Conservation (phyloP, 768 basidiomycete genomes). For the Amanita phalloides region DNA sequence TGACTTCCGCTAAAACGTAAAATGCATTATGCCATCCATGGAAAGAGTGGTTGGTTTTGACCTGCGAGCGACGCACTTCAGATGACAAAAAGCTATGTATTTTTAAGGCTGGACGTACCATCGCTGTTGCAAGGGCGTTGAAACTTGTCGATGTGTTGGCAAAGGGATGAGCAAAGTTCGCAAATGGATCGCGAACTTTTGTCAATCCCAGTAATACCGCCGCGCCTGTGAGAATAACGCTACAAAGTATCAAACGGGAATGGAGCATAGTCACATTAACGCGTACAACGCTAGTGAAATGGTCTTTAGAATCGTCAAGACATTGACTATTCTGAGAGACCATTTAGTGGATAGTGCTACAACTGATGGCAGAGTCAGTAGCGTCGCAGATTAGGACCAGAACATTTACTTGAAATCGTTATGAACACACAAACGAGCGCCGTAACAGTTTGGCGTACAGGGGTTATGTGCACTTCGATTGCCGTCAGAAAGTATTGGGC, state of each 20-base stretch:
- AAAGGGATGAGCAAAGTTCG: constrained; percentile 47
- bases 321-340: constrained; percentile 21
- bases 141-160: constrained; percentile 33
- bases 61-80: constrained; percentile 12
- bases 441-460: constrained; percentile 15
- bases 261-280: background rate
- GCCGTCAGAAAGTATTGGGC: constrained; percentile 26
- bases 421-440: constrained; percentile 16
- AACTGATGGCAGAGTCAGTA: constrained; percentile 9
- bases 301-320: constrained; percentile 20
- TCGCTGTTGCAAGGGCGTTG: constrained; percentile 29
- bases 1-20: constrained; percentile 35
- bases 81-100: background rate
- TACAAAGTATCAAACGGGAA: constrained; percentile 4
- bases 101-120: constrained; percentile 11
- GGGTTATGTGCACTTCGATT: constrained; percentile 19
- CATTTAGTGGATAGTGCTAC: constrained; percentile 25
- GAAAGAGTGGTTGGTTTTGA: constrained; percentile 24
- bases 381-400: background rate
- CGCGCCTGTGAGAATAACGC: constrained; percentile 42
- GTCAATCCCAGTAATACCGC: constrained; percentile 49
- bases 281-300: constrained; percentile 18
- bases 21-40: constrained; percentile 26
- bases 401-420: constrained; percentile 15
- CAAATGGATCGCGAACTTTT: constrained; percentile 38